Evolutionary conservation across 495 filamentous ascomycete species (phyloP), one percentile per base, ranked within the genome.

Genomic region (Halenospora varia): DNA sequence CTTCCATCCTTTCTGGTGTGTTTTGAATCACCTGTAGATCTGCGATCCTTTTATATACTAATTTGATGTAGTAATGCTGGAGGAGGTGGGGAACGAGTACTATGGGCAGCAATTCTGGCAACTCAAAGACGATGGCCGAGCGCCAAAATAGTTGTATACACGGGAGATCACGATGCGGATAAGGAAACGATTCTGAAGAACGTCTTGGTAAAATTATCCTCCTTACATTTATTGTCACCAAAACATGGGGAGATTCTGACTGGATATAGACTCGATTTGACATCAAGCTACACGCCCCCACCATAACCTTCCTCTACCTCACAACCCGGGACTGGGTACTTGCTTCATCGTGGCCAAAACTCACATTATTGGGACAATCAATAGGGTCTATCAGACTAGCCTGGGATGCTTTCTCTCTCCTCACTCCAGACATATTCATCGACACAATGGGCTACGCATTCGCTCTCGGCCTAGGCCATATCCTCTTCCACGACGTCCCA

Each of bases 381-480:
- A 69, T 97, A 18, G 94, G 94, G 41, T 95, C 90, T 1, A 67
- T 97, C 17, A 67, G 93, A 26, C 79, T 97, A 62, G 94, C 89
- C 18, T 92, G 86, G 71, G 94, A 97, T 62, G 93, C 93, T n/a
- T 95, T 98, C 71, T 86, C 81, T 35, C 84, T 96, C 10, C 77
- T 97, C 2, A 89, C 91, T 1, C 95, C 94, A 0, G 95, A 98
- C 67, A 81, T 97, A 51, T 96, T 96, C 62, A 78, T 98, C 63
- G 94, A 98, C 67, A 98, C 94, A 4, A 96, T 97, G 92, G 94
- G 94, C 62, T 97, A 97, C 69, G 90, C 93, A 19, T 98, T 97
- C 69, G 80, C 88, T 1, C 78, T 96, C 10, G 89, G 88, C 3
- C 73, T 96, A 11, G 85, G 79, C 72, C 95, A 93, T 65, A 79